phyloP scores from a whole-genome alignment of 257 asterid genomes.

The Ehretia macrophylla region DNA sequence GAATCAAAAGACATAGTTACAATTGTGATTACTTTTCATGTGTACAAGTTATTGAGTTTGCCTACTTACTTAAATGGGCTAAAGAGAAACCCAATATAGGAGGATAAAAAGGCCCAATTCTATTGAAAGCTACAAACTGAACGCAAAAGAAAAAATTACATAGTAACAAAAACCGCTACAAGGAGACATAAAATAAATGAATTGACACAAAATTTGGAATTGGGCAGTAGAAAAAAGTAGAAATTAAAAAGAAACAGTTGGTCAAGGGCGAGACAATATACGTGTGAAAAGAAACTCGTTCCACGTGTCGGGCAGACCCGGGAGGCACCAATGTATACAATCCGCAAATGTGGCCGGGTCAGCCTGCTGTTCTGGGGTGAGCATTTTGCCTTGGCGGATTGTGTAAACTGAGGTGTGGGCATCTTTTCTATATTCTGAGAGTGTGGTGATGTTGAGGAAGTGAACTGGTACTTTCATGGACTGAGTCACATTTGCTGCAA shows the following conservation, averaged over 20 bases:
- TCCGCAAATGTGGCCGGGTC: constrained; percentile 62
- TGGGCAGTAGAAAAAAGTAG: neutral
- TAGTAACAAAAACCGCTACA: no score
- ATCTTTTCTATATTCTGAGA: constrained; percentile 70
- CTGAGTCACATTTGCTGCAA: constrained; percentile 47
- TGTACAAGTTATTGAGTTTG: neutral
- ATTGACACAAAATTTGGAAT: neutral
- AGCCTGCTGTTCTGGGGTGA: constrained; percentile 54
- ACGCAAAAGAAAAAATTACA: no score
- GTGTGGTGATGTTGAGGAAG: constrained; percentile 53
- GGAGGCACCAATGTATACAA: constrained; percentile 88
- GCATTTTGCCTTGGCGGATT: constrained; percentile 61
- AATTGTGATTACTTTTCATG: neutral
- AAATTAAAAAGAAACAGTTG: neutral
- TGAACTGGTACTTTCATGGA: constrained; percentile 40
- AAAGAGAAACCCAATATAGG: no score
- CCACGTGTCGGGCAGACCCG: constrained; percentile 77
- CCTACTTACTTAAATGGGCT: no score
- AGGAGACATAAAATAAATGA: no score
- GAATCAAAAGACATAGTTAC: neutral
- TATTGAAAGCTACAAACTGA: no score
- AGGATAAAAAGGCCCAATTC: no score
- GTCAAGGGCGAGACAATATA: constrained; percentile 33
- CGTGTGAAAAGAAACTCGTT: constrained; percentile 47
- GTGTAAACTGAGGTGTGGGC: constrained; percentile 78